Percentiles rank a stretch among this genome's conserved stretches.
These are phyloP conservation scores for Ophiostoma novo-ulmi DNA, from an alignment of 2,329 filamentous ascomycete species.

Conservation along the genomic window DNA sequence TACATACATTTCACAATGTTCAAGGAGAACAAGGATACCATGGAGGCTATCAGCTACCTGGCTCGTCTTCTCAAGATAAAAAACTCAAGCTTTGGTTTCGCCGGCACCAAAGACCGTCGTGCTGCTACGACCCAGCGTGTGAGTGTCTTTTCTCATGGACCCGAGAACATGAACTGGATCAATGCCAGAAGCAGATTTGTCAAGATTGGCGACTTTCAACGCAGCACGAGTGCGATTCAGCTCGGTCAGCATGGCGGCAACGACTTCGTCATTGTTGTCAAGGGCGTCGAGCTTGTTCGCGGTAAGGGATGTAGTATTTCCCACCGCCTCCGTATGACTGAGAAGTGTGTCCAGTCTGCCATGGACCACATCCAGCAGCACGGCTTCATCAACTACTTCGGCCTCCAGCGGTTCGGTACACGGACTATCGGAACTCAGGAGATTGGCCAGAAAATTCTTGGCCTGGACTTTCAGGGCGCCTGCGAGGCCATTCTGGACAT, in stretches of 20 bases:
- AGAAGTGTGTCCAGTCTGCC: slow-evolving; percentile 51
- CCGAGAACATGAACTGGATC: slow-evolving; percentile 58
- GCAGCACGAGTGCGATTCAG: slow-evolving; percentile 64
- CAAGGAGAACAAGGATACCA: slow-evolving; percentile 96
- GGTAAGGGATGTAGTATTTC: slow-evolving; percentile 45
- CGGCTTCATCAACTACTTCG: slow-evolving; percentile 97
- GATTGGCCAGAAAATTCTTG: slow-evolving; percentile 76
- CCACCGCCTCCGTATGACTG: slow-evolving; percentile 41
- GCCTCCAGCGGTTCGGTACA: slow-evolving; percentile 92
- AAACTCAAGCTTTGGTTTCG: slow-evolving; percentile 65
- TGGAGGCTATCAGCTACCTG: slow-evolving; percentile 79
- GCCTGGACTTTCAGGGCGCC: slow-evolving; percentile 74
- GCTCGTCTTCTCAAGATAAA: slow-evolving; percentile 69
- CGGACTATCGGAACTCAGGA: slow-evolving; percentile 80
- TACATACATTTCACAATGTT: slow-evolving; percentile 88
- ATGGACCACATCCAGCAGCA: slow-evolving; percentile 63
- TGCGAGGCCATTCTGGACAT: slow-evolving; percentile 73
- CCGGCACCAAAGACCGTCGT: slow-evolving; percentile 85
- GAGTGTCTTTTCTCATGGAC: slow-evolving; percentile 52
- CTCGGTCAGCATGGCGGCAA: slow-evolving; percentile 84
- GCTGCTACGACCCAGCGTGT: slow-evolving; percentile 81
- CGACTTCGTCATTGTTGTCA: slow-evolving; percentile 85
- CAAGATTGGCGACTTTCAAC: slow-evolving; percentile 74
- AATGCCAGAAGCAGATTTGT: slow-evolving; percentile 60
- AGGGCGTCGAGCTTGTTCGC: slow-evolving; percentile 65